Evolutionary conservation across 2,329 filamentous ascomycete species (phyloP), one percentile per base, ranked within the genome.

Genomic region (Talaromyces sp.): DNA sequence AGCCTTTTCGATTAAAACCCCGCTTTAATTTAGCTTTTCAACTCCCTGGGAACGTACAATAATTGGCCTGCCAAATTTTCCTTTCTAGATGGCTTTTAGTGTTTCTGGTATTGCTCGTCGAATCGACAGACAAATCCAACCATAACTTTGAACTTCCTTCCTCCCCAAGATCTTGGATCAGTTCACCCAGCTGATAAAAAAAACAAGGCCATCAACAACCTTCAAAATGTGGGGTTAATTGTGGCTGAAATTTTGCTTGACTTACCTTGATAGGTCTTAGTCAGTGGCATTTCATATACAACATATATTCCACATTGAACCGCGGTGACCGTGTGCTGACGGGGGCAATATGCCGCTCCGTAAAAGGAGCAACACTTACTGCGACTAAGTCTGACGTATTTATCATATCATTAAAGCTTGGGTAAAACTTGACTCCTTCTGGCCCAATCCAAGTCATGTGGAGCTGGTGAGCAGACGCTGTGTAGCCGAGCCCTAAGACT

Each of bases 1-100:
- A 14, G 86, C 85, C 72, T 89, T 89, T 27, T 81, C 78, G 59
- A 89, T 85, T 70, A 88, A 89, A 79, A 88, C 89, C 54, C 86
- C 86, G 0, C 79, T 79, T 0, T 85, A 83, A 61, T 88, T 85
- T 59, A 84, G 80, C 69, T 85, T 87, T 73, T 89, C 38, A 5
- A n/a, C 17, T 43, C 86, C 72, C 85, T 88, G 86, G 52, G 80
- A 83, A 64, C 85, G 83, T 65, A 89, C 78, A 50, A 89, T 78
- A 8, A 81, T 80, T 1, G 85, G 82, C 0, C 79, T 76, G 6
- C 86, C 87, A 64, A 89, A 87, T 32, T 77, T 66, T 14, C 85
- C 86, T 0, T 71, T 66, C 19, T 78, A 70, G 67, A 84, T 80
- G 64, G 83, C 81, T 24, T 73, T 66, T 67, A 78, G 79, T 19